Evolutionary conservation across 768 basidiomycete species (phyloP), one percentile per base, ranked within the genome.

Genomic region (Lentinus brumalis): DNA sequence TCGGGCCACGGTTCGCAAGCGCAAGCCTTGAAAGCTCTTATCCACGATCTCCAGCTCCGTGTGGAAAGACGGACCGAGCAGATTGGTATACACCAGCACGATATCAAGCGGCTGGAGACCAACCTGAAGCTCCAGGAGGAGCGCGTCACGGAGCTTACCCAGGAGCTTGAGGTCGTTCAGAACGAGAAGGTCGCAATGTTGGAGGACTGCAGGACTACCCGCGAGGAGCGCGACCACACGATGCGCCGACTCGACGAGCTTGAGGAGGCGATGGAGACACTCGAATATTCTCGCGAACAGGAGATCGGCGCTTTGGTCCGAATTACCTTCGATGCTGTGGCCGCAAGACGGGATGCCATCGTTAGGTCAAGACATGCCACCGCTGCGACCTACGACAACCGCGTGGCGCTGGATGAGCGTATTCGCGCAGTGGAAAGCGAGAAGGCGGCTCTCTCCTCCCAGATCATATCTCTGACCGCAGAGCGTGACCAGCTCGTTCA

Each of bases 101-200:
- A 93, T 62, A 88, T 88, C 64, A 81, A 82, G 65, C 83, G 89
- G 39, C 75, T 93, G 40, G 91, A 92, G 73, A 86, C 86, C 57
- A 94, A 94, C 65, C 70, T 88, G 53, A 79, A 80, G 57, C 74
- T 93, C 38, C 86, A 90, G 57, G 92, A 94, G 70, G 91, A 93
- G 30, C 80, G 89, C 7, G 72, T 92, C 41, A 72, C 70, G 3
- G 92, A 93, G 75, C 82, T 91, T 83, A 86, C 81, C 3, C 72
- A 70, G 16, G 92, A 94, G 66, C 71, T 91, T 59, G 91, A 91
- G 67, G 81, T 82, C 61, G 76, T 86, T 59, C 78, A 75, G 21
- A 80, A 84, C 5, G 83, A 92, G 76, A 91, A 88, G 71, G 84
- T 85, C 57, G 86, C 89, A 2, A 91, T 94, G 88, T 83, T 93